Base-by-base conservation (phyloP, 1,139 yeast genomes). In the Yamadazyma conglobata region DNA sequence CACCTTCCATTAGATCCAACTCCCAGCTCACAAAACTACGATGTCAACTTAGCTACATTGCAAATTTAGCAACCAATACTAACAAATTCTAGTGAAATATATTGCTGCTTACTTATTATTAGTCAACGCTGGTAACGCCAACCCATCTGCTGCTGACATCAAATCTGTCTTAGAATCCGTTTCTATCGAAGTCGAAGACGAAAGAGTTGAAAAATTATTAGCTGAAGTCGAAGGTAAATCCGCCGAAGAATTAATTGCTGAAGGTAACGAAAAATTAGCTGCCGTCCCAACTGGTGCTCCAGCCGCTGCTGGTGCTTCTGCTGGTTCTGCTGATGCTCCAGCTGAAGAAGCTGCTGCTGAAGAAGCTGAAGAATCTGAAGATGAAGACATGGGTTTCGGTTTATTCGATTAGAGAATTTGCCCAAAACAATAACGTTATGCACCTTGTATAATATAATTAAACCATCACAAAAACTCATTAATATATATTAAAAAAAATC, bases 211-310 rank as follows among this genome's bases (percentile, higher is more conserved):
- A 60, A 72, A 84, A 61, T 83, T 91, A 66, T 73, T 91, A 60
- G 69, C 86, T 52, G 94, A 93, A 65, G 80, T 91, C 58, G 89
- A 86, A 70, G 98, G 97, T 71, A 91, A 91, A 84, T 70, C 77
- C 62, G 77, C 84, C 62, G 80, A 76, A 52, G 96, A 88, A 72
- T 82, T 91, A 73, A 82, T 91, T 55, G 91, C 96, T 60, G 94
- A 80, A 72, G 98, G 98, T 77, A 73, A 85, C 68, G 72, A 79
- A 70, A 91, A 91, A 79, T 84, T 91, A 64, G 89, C 97, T 53
- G 77, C 96, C 48, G 95, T 89, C 51, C 97, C 98, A 72, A 62
- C 96, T 64, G 98, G 95, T 70, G 96, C 91, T 73, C 89, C 95
- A 60, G 89, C 89, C 62, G 77, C 86, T 54, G 74, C 85, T 58